These are phyloP conservation scores for Cymbopogon citratus DNA, from an alignment of 176 grass and related monocot species.

Conservation along the genomic window DNA sequence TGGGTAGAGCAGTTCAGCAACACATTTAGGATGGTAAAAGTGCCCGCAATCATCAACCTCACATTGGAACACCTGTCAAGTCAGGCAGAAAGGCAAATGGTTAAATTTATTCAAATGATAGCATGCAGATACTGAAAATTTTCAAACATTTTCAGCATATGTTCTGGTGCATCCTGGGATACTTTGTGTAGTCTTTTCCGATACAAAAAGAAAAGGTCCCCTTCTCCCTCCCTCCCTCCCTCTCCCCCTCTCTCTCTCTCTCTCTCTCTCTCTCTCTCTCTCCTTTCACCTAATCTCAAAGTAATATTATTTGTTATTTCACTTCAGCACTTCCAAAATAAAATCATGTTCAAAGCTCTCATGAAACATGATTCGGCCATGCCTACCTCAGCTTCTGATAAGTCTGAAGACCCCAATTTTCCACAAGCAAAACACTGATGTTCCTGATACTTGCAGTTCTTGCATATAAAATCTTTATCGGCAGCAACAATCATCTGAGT, in stretches of 20 bases:
- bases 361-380: not conserved
- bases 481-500: constrained; percentile 23
- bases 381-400: constrained; percentile 28
- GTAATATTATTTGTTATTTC: not conserved
- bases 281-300: not conserved
- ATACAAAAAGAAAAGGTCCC: not conserved
- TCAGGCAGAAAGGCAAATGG: constrained; percentile 1
- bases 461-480: constrained; percentile 29
- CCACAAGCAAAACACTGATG: constrained; percentile 67
- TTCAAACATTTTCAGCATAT: not conserved
- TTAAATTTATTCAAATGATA: constrained; percentile 10
- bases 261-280: too few species aligned
- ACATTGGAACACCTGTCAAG: constrained; percentile 63
- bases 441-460: constrained; percentile 41
- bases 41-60: constrained; percentile 47
- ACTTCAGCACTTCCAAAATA: constrained; percentile 5
- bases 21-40: constrained; percentile 75
- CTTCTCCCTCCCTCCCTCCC: too few species aligned
- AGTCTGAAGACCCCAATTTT: constrained; percentile 43
- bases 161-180: not conserved
- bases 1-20: constrained; percentile 43
- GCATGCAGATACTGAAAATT: not conserved
- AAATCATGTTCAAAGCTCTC: not conserved
- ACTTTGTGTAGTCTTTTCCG: not conserved
- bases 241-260: too few species aligned